These are phyloP conservation scores for Skeletonema potamos DNA, from an alignment of 108 stramenopile species.

Conservation along the genomic window DNA sequence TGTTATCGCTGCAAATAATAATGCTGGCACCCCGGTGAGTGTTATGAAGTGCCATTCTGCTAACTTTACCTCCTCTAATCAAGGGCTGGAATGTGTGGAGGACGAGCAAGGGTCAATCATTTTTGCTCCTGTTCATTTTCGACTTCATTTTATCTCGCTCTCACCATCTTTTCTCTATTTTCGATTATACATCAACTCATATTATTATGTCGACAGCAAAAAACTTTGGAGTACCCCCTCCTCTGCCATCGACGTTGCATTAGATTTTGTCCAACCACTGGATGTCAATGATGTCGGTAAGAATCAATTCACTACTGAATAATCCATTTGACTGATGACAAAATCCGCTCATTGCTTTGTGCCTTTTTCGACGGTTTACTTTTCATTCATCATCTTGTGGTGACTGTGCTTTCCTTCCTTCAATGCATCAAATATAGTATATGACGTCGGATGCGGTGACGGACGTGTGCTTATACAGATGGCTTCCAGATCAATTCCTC, in stretches of 20 bases:
- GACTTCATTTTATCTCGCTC: background rate
- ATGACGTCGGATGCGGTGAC: slow-evolving; percentile 89
- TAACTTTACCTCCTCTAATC: no score
- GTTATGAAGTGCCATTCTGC: no score
- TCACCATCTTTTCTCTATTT: background rate
- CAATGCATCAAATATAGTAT: slow-evolving; percentile 26
- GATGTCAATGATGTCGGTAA: slow-evolving; percentile 23
- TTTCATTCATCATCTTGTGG: background rate
- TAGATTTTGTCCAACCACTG: slow-evolving; percentile 29
- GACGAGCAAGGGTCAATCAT: no score
- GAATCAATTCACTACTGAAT: no score
- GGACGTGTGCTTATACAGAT: slow-evolving; percentile 71
- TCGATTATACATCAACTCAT: background rate
- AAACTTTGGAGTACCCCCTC: slow-evolving; percentile 77
- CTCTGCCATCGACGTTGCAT: slow-evolving; percentile 52
- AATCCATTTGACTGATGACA: no score
- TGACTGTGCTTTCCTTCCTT: background rate
- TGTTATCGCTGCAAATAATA: background rate
- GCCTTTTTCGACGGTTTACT: background rate
- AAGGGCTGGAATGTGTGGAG: no score
- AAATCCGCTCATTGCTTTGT: background rate
- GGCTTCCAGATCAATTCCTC: slow-evolving; percentile 43
- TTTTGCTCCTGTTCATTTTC: background rate
- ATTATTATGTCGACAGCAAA: slow-evolving; percentile 22
- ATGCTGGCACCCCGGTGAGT: slow-evolving; percentile 5